Percentiles rank a stretch among this genome's conserved stretches.
Conservation (phyloP, 345 rosid genomes). For the Gossypium herbaceum region DNA sequence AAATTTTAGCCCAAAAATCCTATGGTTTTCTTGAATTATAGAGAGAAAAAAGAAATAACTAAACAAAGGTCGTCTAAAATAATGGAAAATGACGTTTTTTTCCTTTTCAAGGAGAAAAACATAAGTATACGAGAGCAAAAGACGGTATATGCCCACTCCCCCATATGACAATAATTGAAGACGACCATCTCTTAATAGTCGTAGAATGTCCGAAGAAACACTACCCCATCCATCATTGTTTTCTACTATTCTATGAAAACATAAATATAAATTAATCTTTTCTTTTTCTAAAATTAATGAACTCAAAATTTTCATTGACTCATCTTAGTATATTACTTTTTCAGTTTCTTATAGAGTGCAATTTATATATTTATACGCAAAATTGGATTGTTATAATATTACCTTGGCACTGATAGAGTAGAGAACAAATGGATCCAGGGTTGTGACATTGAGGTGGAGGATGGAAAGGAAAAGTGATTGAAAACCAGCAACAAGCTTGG, state of each 20-base stretch:
- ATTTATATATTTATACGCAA: background rate
- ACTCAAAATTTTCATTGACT: background rate
- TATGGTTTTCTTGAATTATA: conserved; percentile 11
- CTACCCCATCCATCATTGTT: background rate
- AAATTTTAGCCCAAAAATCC: conserved; percentile 19
- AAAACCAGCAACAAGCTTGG: conserved; percentile 53
- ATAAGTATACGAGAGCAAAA: background rate
- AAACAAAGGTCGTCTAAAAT: background rate
- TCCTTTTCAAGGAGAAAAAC: conserved; percentile 6
- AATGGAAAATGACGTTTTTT: conserved; percentile 4
- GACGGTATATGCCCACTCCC: background rate
- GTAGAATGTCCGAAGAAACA: conserved; percentile 2
- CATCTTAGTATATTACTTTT: background rate
- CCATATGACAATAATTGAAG: conserved; percentile 12
- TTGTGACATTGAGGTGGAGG: conserved; percentile 71
- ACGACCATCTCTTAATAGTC: background rate
- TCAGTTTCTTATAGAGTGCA: background rate
- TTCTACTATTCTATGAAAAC: background rate
- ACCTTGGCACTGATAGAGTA: conserved; percentile 88
- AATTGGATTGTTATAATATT: conserved; percentile 9
- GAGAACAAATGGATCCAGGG: conserved; percentile 49
- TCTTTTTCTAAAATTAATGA: background rate
- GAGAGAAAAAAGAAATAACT: background rate
- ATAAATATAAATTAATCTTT: background rate
- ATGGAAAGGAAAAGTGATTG: conserved; percentile 62